phyloP scores from a whole-genome alignment of 1,284 basidiomycete genomes.

The Tilletia caries region DNA sequence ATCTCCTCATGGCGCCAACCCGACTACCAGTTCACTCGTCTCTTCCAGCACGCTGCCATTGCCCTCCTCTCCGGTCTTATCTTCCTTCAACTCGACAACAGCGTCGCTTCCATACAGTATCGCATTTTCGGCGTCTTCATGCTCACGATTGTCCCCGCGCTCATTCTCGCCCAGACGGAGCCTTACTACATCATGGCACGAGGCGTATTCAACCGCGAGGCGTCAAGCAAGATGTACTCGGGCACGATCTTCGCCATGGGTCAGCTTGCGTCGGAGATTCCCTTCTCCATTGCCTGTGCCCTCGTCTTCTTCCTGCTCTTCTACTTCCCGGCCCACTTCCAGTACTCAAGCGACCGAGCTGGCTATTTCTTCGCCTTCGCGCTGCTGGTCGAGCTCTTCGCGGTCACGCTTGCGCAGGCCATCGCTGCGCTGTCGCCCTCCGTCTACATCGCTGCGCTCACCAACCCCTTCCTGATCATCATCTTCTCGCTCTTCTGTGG shows the following conservation, averaged over 20 bases:
- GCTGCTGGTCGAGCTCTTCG: constrained; percentile 37
- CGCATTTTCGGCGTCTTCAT: constrained; percentile 68
- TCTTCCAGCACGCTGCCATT: constrained; percentile 64
- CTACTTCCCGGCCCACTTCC: constrained; percentile 65
- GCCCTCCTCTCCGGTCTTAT: constrained; percentile 76
- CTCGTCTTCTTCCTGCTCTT: constrained; percentile 33
- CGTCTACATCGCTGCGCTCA: constrained; percentile 69
- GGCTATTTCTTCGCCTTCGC: constrained; percentile 68
- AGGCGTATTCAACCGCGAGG: constrained; percentile 41
- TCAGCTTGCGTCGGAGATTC: constrained; percentile 58
- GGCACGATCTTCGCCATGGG: constrained; percentile 53
- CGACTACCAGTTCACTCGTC: constrained; percentile 61
- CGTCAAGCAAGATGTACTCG: constrained; percentile 42
- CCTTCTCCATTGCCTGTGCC: constrained; percentile 66
- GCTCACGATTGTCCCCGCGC: constrained; percentile 67
- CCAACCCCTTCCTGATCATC: constrained; percentile 70
- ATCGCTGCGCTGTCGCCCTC: constrained; percentile 58
- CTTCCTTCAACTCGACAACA: constrained; percentile 72
- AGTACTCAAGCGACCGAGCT: constrained; percentile 59
- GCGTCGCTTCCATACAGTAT: constrained; percentile 73
- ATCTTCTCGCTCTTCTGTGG: constrained; percentile 54
- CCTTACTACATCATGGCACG: constrained; percentile 80
- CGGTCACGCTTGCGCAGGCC: constrained; percentile 32
- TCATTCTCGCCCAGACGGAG: constrained; percentile 76
- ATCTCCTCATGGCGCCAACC: constrained; percentile 55